Evolutionary conservation across 139 green algal species (phyloP).

Genomic region (Picochlorum sp.): DNA sequence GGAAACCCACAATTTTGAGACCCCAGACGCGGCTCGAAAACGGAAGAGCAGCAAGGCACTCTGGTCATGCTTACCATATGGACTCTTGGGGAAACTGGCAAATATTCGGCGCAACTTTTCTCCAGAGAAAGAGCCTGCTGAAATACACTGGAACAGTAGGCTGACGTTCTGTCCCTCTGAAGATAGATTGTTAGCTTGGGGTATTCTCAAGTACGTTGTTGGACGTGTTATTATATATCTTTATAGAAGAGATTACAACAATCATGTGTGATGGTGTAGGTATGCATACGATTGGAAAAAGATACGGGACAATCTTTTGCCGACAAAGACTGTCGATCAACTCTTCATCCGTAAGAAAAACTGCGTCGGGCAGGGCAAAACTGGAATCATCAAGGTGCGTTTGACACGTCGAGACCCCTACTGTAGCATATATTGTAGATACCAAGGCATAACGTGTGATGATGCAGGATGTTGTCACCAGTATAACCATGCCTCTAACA

Average conservation of each 20-base stretch:
- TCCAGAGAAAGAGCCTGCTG: too few species aligned
- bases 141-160: background rate
- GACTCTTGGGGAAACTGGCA: too few species aligned
- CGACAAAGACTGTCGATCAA: conserved; percentile 11
- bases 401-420: conserved; percentile 5
- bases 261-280: background rate
- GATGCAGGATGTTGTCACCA: conserved; percentile 17
- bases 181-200: conserved; percentile 29
- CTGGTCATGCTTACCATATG: too few species aligned
- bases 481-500: conserved; percentile 14
- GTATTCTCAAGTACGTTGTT: conserved; percentile 15
- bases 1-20: too few species aligned
- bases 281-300: conserved; percentile 25
- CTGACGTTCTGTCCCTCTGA: conserved; percentile 24
- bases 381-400: conserved; percentile 5
- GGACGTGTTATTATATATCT: background rate
- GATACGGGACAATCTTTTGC: conserved; percentile 21
- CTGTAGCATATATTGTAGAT: background rate
- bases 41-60: too few species aligned
- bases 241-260: background rate
- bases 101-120: too few species aligned
- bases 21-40: too few species aligned
- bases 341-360: conserved; percentile 31
- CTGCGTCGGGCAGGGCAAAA: background rate
- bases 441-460: too few species aligned